Conservation (phyloP, 306 rosid species). For the Cucurbita moschata region DNA sequence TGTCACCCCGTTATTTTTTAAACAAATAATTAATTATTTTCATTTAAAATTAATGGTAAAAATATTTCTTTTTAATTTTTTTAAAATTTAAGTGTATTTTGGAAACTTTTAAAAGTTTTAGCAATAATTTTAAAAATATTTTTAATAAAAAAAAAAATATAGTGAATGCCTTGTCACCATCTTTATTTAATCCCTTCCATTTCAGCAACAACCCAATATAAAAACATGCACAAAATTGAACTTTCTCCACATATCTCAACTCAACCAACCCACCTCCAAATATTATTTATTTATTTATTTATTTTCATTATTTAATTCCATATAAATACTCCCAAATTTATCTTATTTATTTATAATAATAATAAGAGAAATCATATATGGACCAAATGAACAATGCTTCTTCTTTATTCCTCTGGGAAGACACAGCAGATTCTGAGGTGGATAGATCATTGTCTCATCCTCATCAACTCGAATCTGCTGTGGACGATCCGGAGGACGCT, state of each 20-base stretch:
- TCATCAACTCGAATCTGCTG: not conserved
- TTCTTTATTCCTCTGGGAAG: not conserved
- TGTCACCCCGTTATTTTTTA: no score
- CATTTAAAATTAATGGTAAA: no score
- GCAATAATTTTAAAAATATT: no score
- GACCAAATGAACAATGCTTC: not conserved
- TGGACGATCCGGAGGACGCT: not conserved
- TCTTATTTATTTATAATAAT: not conserved
- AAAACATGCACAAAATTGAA: not conserved
- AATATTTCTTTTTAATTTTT: no score
- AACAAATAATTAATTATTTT: no score
- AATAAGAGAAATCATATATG: not conserved
- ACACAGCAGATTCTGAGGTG: not conserved
- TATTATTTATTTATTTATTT: no score
- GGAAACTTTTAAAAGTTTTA: no score
- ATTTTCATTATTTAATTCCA: no score
- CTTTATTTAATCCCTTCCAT: not conserved
- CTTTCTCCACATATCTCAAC: not conserved
- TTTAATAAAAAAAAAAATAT: not conserved
- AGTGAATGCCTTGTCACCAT: not conserved
- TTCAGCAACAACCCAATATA: not conserved
- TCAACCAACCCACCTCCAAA: slow-evolving; percentile 3
- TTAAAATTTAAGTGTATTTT: no score
- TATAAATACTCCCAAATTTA: no score
- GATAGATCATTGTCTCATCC: not conserved